These are phyloP conservation scores for Mycena chlorophos DNA, from an alignment of 768 basidiomycete genomes.

Conservation along the genomic window DNA sequence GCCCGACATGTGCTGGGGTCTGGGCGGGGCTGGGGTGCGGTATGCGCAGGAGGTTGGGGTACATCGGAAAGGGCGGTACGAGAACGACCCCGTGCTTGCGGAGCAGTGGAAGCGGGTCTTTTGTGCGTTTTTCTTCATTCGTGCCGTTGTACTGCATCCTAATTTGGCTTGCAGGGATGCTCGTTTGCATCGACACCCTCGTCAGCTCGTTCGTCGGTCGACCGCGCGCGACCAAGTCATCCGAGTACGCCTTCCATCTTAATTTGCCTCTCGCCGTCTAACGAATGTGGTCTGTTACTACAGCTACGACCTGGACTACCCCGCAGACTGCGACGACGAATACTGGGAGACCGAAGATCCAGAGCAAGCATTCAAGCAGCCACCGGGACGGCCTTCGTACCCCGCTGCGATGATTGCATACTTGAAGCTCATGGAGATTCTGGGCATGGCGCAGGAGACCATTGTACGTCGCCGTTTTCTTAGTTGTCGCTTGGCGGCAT, in stretches of 20 bases:
- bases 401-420: slow-evolving; percentile 51
- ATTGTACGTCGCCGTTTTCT: slow-evolving; percentile 44
- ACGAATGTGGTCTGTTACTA: background rate
- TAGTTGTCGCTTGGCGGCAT: no score
- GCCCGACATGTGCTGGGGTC: slow-evolving; percentile 52
- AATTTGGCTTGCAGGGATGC: slow-evolving; percentile 12
- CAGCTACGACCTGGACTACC: slow-evolving; percentile 68
- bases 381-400: slow-evolving; percentile 53
- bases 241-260: slow-evolving; percentile 45
- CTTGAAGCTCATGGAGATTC: slow-evolving; percentile 61
- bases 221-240: slow-evolving; percentile 56
- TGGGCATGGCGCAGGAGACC: slow-evolving; percentile 61
- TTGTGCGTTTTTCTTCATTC: slow-evolving; percentile 32
- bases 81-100: slow-evolving; percentile 27
- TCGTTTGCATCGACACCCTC: slow-evolving; percentile 23
- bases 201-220: slow-evolving; percentile 50
- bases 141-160: background rate
- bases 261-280: background rate
- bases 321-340: slow-evolving; percentile 58
- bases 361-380: slow-evolving; percentile 58
- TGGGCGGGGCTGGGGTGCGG: slow-evolving; percentile 56
- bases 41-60: slow-evolving; percentile 61
- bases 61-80: slow-evolving; percentile 41
- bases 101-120: slow-evolving; percentile 63
- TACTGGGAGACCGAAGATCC: slow-evolving; percentile 49